phyloP scores from a whole-genome alignment of 148 eudicot species.

The Rhododendron griersonianum region DNA sequence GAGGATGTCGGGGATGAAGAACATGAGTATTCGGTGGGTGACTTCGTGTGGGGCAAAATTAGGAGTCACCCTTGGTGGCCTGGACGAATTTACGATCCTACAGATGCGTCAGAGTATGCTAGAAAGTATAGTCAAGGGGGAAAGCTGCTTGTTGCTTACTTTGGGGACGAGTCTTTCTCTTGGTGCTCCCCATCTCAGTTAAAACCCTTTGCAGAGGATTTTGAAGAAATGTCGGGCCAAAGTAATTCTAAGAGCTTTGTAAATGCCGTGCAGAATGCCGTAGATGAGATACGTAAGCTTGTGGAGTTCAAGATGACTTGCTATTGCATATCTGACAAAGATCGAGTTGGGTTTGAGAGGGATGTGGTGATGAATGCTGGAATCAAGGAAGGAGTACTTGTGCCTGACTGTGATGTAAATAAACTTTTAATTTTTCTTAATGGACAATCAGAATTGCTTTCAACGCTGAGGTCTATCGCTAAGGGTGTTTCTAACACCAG shows the following conservation, averaged over 20 bases:
- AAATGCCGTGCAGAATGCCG: constrained; percentile 49
- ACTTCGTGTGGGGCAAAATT: constrained; percentile 79
- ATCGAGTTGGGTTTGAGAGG: constrained; percentile 17
- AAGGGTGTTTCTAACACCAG: constrained; percentile 8
- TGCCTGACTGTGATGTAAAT: constrained; percentile 35
- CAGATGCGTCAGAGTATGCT: constrained; percentile 65
- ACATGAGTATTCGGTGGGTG: constrained; percentile 46
- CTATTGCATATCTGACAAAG: constrained; percentile 25
- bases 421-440: constrained; percentile 21
- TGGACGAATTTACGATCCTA: constrained; percentile 61
- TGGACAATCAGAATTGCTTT: constrained; percentile 34
- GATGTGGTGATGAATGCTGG: constrained; percentile 49
- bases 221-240: constrained; percentile 49
- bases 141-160: constrained; percentile 63
- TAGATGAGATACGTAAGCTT: constrained; percentile 40
- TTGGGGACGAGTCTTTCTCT: constrained; percentile 75
- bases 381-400: constrained; percentile 47
- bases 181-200: constrained; percentile 73
- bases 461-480: constrained; percentile 29
- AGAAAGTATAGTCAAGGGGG: constrained; percentile 34
- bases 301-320: constrained; percentile 40
- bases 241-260: constrained; percentile 46
- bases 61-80: constrained; percentile 90
- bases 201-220: constrained; percentile 60
- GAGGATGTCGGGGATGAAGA: constrained; percentile 20